Conservation (phyloP, 1,284 basidiomycete species). For the Cryptococcus sp. region DNA sequence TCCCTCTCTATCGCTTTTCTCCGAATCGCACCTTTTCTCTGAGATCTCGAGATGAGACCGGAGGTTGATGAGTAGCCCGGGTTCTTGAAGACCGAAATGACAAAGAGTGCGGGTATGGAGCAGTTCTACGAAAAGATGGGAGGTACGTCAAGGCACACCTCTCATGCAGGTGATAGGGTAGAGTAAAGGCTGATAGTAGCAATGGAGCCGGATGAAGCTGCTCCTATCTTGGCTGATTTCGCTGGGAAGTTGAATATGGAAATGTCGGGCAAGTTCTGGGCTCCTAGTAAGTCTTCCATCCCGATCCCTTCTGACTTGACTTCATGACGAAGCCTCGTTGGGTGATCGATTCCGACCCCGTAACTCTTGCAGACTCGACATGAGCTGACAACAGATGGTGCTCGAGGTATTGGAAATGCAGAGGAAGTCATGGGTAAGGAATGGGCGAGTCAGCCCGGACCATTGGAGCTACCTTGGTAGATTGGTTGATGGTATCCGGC, state of each 20-base stretch:
- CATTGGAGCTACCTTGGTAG: slow-evolving; percentile 50
- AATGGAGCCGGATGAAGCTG: slow-evolving; percentile 51
- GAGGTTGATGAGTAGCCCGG: slow-evolving; percentile 30
- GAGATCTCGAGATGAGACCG: neutral
- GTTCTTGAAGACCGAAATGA: slow-evolving; percentile 51
- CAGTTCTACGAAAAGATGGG: slow-evolving; percentile 52
- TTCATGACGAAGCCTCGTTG: neutral
- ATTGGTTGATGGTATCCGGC: too few species aligned
- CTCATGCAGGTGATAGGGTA: neutral
- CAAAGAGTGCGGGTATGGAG: slow-evolving; percentile 51
- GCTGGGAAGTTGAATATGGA: slow-evolving; percentile 43
- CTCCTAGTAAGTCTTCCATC: slow-evolving; percentile 46
- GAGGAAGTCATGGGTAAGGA: slow-evolving; percentile 50
- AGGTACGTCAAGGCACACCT: slow-evolving; percentile 38
- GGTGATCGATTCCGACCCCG: too few species aligned
- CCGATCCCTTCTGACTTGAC: neutral
- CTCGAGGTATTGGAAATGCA: slow-evolving; percentile 50
- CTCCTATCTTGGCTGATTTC: slow-evolving; percentile 48
- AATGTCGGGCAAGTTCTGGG: slow-evolving; percentile 52
- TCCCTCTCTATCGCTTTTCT: slow-evolving; percentile 7
- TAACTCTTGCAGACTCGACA: too few species aligned
- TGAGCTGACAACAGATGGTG: slow-evolving; percentile 8
- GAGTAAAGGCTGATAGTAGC: slow-evolving; percentile 30
- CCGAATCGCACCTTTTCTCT: neutral
- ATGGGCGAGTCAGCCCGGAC: slow-evolving; percentile 43